Percentiles rank a stretch among this genome's conserved stretches.
Evolutionary conservation across 345 rosid genomes (phyloP).

Genomic region (Moricandia moricandioides): DNA sequence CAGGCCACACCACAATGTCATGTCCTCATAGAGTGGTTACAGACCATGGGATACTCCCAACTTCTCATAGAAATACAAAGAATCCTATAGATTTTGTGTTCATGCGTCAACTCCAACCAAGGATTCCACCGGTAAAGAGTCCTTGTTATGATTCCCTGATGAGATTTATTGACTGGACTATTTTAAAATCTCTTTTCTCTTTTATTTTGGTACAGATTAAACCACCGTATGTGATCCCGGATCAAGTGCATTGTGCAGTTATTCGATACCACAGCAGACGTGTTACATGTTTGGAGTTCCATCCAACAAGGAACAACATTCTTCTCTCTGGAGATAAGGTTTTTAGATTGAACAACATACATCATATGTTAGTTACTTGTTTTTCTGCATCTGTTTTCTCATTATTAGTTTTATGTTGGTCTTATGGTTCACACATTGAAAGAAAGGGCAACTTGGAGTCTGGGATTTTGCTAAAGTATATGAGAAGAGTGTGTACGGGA

Average conservation of each 20-base stretch:
- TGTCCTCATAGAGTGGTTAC: constrained; percentile 80
- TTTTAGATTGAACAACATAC: not conserved
- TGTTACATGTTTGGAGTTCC: constrained; percentile 90
- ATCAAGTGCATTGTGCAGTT: constrained; percentile 83
- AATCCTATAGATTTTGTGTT: constrained; percentile 68
- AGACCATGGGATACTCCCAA: constrained; percentile 61
- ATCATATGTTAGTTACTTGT: no score
- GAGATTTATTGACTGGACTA: not conserved
- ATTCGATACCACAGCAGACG: constrained; percentile 94
- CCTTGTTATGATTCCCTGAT: not conserved
- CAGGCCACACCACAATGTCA: constrained; percentile 87
- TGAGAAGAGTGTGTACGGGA: constrained; percentile 80
- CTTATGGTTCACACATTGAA: constrained; percentile 21
- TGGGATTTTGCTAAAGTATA: constrained; percentile 89
- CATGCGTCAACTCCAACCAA: constrained; percentile 67
- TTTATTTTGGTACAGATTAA: constrained; percentile 51
- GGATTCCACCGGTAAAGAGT: constrained; percentile 47
- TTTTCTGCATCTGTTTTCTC: not conserved
- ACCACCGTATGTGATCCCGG: constrained; percentile 70
- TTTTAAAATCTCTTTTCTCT: not conserved
- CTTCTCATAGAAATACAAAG: constrained; percentile 50
- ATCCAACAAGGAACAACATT: constrained; percentile 77
- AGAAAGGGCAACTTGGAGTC: constrained; percentile 98
- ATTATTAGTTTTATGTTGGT: constrained; percentile 6
- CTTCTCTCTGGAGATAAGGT: constrained; percentile 98